Base-by-base conservation (phyloP, 2,329 filamentous ascomycete species). In the Stemphylium beticola region DNA sequence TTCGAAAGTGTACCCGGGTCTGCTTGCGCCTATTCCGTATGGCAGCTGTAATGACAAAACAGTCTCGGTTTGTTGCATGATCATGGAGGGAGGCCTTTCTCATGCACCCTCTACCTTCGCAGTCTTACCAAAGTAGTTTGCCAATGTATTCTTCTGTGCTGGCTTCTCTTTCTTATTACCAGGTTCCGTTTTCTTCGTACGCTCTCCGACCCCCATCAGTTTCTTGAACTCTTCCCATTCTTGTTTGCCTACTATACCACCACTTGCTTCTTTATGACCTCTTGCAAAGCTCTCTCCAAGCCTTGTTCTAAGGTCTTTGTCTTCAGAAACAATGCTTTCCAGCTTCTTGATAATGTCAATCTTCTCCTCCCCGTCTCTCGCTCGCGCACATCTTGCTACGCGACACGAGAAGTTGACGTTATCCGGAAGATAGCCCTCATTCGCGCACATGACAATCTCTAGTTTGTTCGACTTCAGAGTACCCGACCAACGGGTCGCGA, bases 321-420 rank as follows among this genome's bases (percentile, higher is more conserved):
- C 47, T 4, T 57, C 57, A n/a, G 55, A 62, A 5, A 83, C 86
- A 38, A 85, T 80, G 1, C 70, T 77, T 62, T 80, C 79, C 22
- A 89, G 64, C 2, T 79, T 81, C 61, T 83, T 78, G 47, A 89
- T 88, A 49, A 89, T 87, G 54, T 89, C 83, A 9, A 89, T 83
- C 1, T 84, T 82, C 3, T 81, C 79, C 2, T 64, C 61, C 0
- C 69, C 68, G 14, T 85, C 80, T 24, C 78, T 75, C 14, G 72
- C 77, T 54, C 81, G 75, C 2, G 86, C 86, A 53, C 80, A 82
- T 41, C 81, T 77, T 0, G 87, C 81, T 6, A 89, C 75, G 2
- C 87, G 81, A 58, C 87, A 89, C 1, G 84, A 87, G 72, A 90
- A 90, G 64, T 88, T 87, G 20, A 90, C 86, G 69, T 83, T 81